A percentile compares a stretch with the other conserved stretches of the same genome.
Conservation (phyloP, 2,329 filamentous ascomycete species). For the Xylaria sp. region DNA sequence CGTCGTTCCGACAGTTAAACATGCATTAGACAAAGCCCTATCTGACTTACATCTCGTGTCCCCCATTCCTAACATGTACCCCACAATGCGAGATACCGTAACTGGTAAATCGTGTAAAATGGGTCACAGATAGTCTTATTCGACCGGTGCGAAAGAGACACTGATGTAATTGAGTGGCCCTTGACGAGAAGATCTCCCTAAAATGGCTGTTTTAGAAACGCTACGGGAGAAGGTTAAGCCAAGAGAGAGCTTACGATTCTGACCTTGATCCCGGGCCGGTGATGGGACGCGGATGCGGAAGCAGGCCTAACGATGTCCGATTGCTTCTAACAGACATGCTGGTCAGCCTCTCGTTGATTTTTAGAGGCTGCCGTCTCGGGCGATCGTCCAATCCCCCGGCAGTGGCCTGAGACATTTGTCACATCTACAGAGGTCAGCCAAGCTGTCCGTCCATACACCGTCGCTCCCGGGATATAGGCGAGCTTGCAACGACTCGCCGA, state of each 20-base stretch:
- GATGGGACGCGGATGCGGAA: conserved; percentile 10
- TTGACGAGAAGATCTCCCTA: conserved; percentile 8
- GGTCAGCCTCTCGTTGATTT: conserved; percentile 8
- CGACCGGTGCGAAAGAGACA: conserved; percentile 10
- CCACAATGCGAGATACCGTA: conserved; percentile 31
- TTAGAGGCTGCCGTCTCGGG: not conserved
- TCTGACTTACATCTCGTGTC: conserved; percentile 14
- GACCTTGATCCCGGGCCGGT: not conserved
- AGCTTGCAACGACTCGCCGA: conserved; percentile 1
- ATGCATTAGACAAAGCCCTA: conserved; percentile 13
- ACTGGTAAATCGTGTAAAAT: conserved; percentile 25
- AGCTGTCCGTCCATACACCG: conserved; percentile 5
- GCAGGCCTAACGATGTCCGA: conserved; percentile 6
- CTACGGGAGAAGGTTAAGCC: conserved; percentile 1
- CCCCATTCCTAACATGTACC: conserved; percentile 22
- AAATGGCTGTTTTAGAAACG: conserved; percentile 5
- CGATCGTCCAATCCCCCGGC: conserved; percentile 1
- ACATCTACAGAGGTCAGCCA: conserved; percentile 4
- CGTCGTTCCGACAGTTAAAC: conserved; percentile 16
- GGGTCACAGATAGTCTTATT: conserved; percentile 21
- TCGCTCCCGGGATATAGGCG: not conserved
- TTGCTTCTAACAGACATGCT: conserved; percentile 12
- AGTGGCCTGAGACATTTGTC: conserved; percentile 2
- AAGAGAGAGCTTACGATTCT: conserved; percentile 1
- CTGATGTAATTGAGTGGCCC: conserved; percentile 9